phyloP scores from a whole-genome alignment of 495 filamentous ascomycete genomes.

The Penicillium egyptiacum region DNA sequence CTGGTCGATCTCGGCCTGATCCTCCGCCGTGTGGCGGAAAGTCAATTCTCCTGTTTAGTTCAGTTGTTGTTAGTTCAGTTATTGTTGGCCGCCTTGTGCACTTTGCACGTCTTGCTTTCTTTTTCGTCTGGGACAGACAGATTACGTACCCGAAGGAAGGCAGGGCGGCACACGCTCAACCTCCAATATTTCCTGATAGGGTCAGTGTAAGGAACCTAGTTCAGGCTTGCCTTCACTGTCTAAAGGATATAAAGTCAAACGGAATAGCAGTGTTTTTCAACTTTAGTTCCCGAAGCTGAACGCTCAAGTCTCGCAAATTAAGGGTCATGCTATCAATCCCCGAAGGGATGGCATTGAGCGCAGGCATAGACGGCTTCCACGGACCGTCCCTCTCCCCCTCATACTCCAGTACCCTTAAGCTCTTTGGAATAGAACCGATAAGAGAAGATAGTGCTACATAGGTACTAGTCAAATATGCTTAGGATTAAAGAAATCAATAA shows the following conservation, averaged over 20 bases:
- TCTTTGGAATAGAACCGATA: background rate
- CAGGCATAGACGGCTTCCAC: background rate
- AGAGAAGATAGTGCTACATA: constrained; percentile 1
- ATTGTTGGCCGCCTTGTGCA: too few relatives aligned
- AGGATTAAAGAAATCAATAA: background rate
- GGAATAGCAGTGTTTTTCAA: background rate
- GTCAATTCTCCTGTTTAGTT: constrained; percentile 1
- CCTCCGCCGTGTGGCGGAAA: constrained; percentile 2
- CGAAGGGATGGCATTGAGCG: constrained; percentile 1
- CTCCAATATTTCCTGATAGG: background rate
- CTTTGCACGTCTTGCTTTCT: background rate
- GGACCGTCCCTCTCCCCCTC: background rate
- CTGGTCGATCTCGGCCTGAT: background rate
- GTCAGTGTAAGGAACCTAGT: background rate
- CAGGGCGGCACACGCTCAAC: constrained; percentile 2
- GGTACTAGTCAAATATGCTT: background rate
- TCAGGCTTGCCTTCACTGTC: background rate
- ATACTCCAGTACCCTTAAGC: background rate
- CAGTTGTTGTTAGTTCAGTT: background rate
- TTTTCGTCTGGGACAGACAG: background rate
- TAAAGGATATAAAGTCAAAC: constrained; percentile 1
- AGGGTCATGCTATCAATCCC: background rate
- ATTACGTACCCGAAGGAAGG: constrained; percentile 1
- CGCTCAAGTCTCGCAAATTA: background rate
- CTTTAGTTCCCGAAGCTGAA: background rate